A percentile compares a stretch with the other conserved stretches of the same genome.
Conservation (phyloP, 2,329 filamentous ascomycete genomes). For the Penicillium sp. region DNA sequence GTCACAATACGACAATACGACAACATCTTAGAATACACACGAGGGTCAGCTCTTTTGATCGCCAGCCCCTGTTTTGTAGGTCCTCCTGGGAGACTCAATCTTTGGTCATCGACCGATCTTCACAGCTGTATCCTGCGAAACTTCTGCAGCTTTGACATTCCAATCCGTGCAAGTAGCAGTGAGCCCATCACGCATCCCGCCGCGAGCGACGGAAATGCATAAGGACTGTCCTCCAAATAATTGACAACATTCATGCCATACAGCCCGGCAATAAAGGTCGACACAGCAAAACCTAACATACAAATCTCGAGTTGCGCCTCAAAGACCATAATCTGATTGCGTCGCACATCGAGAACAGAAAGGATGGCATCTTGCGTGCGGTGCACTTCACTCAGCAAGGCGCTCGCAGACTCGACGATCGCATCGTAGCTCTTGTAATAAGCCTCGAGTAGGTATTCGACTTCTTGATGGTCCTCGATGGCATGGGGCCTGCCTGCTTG, state of each 20-base stretch:
- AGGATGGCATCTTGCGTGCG: conserved; percentile 40
- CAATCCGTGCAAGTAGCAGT: conserved; percentile 30
- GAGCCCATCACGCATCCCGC: conserved; percentile 29
- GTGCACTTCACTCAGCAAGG: conserved; percentile 34
- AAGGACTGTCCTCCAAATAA: conserved; percentile 39
- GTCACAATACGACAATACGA: neutral
- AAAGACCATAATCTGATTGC: conserved; percentile 47
- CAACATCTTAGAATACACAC: neutral
- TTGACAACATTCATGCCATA: conserved; percentile 47
- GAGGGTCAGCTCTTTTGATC: neutral
- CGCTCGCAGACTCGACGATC: conserved; percentile 36
- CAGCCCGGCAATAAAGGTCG: conserved; percentile 41
- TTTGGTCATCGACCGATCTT: neutral
- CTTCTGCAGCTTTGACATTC: conserved; percentile 29
- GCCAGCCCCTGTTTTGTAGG: too few species aligned
- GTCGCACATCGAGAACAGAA: conserved; percentile 39
- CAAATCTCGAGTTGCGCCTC: conserved; percentile 43
- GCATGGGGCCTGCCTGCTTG: conserved; percentile 34
- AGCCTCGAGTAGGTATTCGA: conserved; percentile 45
- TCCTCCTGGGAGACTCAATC: too few species aligned
- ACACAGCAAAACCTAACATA: conserved; percentile 42
- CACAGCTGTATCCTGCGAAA: conserved; percentile 30
- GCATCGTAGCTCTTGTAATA: conserved; percentile 43
- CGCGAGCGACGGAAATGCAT: conserved; percentile 32
- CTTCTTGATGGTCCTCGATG: conserved; percentile 40